phyloP scores from a whole-genome alignment of 2,329 filamentous ascomycete species.

The Lachnellula suecica region DNA sequence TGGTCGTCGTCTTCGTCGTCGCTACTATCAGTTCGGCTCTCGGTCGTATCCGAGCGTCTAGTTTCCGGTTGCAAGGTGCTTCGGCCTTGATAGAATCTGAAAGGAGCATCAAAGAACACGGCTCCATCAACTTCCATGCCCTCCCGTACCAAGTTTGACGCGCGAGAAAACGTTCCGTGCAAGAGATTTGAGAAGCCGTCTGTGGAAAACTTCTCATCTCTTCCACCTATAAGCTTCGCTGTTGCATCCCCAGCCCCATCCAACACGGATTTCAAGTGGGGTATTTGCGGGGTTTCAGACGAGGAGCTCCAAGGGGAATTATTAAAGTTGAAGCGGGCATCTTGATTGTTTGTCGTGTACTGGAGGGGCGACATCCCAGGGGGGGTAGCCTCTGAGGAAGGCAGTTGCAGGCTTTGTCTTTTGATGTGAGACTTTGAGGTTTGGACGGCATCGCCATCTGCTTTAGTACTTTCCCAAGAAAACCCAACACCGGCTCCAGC shows the following conservation, averaged over 20 bases:
- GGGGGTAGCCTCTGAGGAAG: background rate
- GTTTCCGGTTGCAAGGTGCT: conserved; percentile 23
- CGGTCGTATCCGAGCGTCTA: conserved; percentile 7
- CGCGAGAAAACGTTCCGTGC: conserved; percentile 25
- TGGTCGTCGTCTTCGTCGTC: conserved; percentile 11
- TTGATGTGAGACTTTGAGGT: conserved; percentile 8
- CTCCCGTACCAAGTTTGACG: conserved; percentile 30
- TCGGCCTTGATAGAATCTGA: conserved; percentile 23
- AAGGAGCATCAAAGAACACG: conserved; percentile 29
- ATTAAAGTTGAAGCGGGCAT: conserved; percentile 18
- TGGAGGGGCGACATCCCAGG: conserved; percentile 20
- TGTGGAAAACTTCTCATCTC: conserved; percentile 17
- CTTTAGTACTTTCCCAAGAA: conserved; percentile 22
- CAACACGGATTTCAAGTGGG: conserved; percentile 15
- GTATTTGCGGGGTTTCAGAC: conserved; percentile 11
- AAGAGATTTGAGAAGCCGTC: conserved; percentile 21
- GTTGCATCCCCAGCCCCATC: conserved; percentile 11
- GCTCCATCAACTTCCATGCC: conserved; percentile 27
- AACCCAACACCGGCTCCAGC: conserved; percentile 21
- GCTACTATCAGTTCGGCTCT: conserved; percentile 9
- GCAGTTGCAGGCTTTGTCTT: background rate
- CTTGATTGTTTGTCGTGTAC: conserved; percentile 6
- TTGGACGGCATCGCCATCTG: conserved; percentile 11
- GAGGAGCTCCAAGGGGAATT: conserved; percentile 25
- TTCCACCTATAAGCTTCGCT: conserved; percentile 4